A percentile compares a stretch with the other conserved stretches of the same genome.
phyloP scores from a whole-genome alignment of 768 basidiomycete species.

The Tephrocybe sp. region DNA sequence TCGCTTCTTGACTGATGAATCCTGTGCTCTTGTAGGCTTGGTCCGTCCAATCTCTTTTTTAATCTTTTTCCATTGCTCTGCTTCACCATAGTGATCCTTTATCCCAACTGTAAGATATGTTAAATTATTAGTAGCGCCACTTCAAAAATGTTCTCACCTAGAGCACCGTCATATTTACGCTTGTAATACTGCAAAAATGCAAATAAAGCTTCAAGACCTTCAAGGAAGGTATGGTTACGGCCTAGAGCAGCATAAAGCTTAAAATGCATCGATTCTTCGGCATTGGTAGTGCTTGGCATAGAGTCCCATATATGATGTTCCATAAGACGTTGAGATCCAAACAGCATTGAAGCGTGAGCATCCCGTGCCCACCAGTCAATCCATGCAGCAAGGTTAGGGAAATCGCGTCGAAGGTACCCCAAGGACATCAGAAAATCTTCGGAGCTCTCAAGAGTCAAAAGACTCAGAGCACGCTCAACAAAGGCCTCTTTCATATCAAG shows the following conservation, averaged over 20 bases:
- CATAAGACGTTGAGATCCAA: slow-evolving; percentile 26
- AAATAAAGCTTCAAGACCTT: slow-evolving; percentile 1
- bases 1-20: slow-evolving; percentile 4
- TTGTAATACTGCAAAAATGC: slow-evolving; percentile 21
- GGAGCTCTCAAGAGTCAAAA: not conserved
- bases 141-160: too few relatives aligned
- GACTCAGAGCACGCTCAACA: not conserved
- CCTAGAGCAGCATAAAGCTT: slow-evolving; percentile 29
- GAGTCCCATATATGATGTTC: slow-evolving; percentile 27
- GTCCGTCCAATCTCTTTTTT: slow-evolving; percentile 17
- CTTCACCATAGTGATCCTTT: slow-evolving; percentile 20
- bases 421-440: slow-evolving; percentile 10
- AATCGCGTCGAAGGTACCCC: slow-evolving; percentile 15
- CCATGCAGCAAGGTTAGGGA: slow-evolving; percentile 24
- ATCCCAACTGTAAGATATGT: slow-evolving; percentile 22
- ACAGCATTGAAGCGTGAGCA: slow-evolving; percentile 27
- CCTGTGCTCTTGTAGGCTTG: slow-evolving; percentile 16
- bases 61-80: slow-evolving; percentile 26
- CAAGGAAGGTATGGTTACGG: slow-evolving; percentile 7
- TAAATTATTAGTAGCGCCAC: too few relatives aligned
- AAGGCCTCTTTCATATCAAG: slow-evolving; percentile 1
- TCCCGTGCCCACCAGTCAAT: slow-evolving; percentile 32
- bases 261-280: slow-evolving; percentile 34
- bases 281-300: slow-evolving; percentile 31
- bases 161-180: too few relatives aligned